A percentile compares a stretch with the other conserved stretches of the same genome.
These are phyloP conservation scores for Panaeolus cyanescens DNA, from an alignment of 768 basidiomycete genomes.

Conservation along the genomic window DNA sequence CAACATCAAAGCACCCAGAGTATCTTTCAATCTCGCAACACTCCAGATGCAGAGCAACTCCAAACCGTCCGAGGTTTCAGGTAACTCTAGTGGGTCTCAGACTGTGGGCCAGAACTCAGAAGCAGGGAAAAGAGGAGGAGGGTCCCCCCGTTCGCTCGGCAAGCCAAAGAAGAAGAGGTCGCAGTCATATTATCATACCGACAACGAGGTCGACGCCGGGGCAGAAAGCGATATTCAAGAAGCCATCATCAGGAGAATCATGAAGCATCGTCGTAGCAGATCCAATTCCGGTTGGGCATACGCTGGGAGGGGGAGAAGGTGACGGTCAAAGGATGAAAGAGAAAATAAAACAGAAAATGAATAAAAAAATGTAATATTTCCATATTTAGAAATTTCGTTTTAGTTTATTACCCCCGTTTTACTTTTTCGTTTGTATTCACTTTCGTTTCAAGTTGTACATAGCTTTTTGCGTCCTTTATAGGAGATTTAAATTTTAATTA, in stretches of 20 bases:
- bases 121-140: neutral
- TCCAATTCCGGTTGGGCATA: constrained; percentile 24
- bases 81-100: neutral
- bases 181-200: neutral
- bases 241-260: constrained; percentile 13
- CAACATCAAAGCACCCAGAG: neutral
- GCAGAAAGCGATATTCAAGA: constrained; percentile 8
- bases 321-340: neutral
- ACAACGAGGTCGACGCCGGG: constrained; percentile 10
- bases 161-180: constrained; percentile 2
- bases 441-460: neutral
- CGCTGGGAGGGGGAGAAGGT: constrained; percentile 13
- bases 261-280: constrained; percentile 20
- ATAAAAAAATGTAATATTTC: neutral
- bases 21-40: neutral
- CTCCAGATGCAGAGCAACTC: neutral
- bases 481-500: neutral
- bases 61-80: neutral
- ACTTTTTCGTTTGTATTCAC: neutral
- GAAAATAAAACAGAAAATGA: neutral
- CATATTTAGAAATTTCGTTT: neutral
- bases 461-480: neutral
- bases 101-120: neutral
- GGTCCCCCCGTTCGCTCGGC: constrained; percentile 4
- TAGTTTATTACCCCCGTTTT: neutral